phyloP scores from a whole-genome alignment of 768 basidiomycete genomes.

The Trametes sanguinea region DNA sequence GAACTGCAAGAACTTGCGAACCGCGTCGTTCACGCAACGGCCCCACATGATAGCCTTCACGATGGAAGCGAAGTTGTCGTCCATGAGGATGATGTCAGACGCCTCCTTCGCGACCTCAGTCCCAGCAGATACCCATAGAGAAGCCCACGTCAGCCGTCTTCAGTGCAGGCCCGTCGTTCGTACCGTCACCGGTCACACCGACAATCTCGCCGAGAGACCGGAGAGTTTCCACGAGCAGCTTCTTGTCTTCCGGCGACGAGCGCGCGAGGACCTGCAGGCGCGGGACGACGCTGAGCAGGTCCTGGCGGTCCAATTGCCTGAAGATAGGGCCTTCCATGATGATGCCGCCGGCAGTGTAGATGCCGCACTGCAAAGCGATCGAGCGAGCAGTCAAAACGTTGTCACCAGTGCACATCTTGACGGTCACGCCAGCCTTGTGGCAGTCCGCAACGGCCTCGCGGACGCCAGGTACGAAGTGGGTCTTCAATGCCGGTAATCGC shows the following conservation, averaged over 20 bases:
- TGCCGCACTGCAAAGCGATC: constrained; percentile 94
- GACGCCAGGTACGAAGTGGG: constrained; percentile 88
- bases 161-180: constrained; percentile 95
- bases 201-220: constrained; percentile 87
- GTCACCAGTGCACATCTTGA: constrained; percentile 99
- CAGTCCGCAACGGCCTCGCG: constrained; percentile 87
- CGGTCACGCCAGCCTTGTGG: constrained; percentile 82
- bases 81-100: constrained; percentile 98
- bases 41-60: constrained; percentile 99
- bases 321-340: constrained; percentile 99
- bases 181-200: constrained; percentile 97
- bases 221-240: constrained; percentile 85
- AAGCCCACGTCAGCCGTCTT: constrained; percentile 97
- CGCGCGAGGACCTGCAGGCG: constrained; percentile 95
- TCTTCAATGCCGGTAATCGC: constrained; percentile 96
- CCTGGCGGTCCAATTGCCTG: constrained; percentile 67
- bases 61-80: constrained; percentile 94
- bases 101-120: constrained; percentile 99
- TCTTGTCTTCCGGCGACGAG: constrained; percentile 97
- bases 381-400: constrained; percentile 95
- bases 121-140: constrained; percentile 93
- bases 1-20: constrained; percentile 97
- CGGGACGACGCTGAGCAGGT: constrained; percentile 83
- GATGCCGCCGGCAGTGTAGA: constrained; percentile 89
- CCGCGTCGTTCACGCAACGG: constrained; percentile 96